These are phyloP conservation scores for Ophiostoma populinum DNA, from an alignment of 2,329 filamentous ascomycete species.

Conservation along the genomic window DNA sequence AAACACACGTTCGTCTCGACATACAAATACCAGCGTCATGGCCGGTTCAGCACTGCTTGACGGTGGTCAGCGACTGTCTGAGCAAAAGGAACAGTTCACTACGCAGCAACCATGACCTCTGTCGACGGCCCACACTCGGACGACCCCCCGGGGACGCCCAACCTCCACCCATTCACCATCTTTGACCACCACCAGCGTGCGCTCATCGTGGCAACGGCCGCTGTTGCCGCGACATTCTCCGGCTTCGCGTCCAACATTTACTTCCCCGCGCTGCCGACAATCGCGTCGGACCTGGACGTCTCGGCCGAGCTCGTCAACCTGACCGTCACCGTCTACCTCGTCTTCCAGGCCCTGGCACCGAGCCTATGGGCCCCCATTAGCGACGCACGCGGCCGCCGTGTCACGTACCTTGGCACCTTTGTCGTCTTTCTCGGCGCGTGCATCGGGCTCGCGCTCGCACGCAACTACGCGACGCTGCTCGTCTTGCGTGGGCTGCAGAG, in stretches of 20 bases:
- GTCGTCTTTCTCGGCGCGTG: constrained; percentile 39
- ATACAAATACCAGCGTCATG: too few relatives aligned
- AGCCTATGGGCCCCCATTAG: constrained; percentile 43
- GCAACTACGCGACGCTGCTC: constrained; percentile 37
- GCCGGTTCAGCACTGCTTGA: too few relatives aligned
- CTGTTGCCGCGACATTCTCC: constrained; percentile 34
- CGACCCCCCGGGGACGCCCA: neutral
- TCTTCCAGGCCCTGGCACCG: constrained; percentile 44
- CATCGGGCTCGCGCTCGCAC: constrained; percentile 40
- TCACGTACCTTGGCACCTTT: constrained; percentile 42
- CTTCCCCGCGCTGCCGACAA: constrained; percentile 24
- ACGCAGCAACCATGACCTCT: too few relatives aligned
- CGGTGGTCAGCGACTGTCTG: too few relatives aligned
- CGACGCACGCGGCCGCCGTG: constrained; percentile 41
- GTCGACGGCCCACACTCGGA: too few relatives aligned
- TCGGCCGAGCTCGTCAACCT: constrained; percentile 26
- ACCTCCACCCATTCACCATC: constrained; percentile 26
- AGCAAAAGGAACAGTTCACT: too few relatives aligned
- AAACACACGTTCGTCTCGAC: too few relatives aligned
- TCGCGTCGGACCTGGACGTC: constrained; percentile 22
- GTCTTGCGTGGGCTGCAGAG: constrained; percentile 45
- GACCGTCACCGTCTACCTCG: constrained; percentile 41
- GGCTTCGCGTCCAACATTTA: constrained; percentile 43
- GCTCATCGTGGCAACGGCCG: constrained; percentile 28
- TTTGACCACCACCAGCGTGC: constrained; percentile 31